Conservation (phyloP, 768 basidiomycete genomes). For the Tricholomella constricta region DNA sequence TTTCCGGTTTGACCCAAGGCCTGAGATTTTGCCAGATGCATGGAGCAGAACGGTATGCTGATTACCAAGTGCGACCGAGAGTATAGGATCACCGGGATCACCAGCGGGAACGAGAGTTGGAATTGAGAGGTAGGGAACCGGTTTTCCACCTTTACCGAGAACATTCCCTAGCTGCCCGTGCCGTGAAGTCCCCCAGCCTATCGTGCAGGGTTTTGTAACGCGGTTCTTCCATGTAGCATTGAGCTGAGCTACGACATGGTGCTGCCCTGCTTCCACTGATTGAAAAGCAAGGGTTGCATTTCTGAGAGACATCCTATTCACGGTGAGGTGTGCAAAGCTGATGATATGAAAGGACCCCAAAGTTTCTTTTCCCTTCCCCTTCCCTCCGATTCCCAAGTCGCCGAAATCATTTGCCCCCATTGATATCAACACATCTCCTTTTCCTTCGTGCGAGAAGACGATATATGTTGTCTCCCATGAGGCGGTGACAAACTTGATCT, state of each 20-base stretch:
- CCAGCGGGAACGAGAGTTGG: conserved; percentile 39
- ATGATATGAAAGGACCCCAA: conserved; percentile 40
- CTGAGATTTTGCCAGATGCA: conserved; percentile 49
- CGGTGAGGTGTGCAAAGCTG: conserved; percentile 40
- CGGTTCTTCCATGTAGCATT: conserved; percentile 23
- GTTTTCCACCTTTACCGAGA: conserved; percentile 19
- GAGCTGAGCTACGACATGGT: conserved; percentile 64
- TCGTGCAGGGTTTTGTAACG: conserved; percentile 27
- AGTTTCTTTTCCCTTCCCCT: conserved; percentile 16
- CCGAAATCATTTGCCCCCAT: conserved; percentile 89
- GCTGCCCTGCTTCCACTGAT: conserved; percentile 64
- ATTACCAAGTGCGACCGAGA: conserved; percentile 40
- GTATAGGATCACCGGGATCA: conserved; percentile 28
- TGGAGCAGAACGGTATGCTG: conserved; percentile 57
- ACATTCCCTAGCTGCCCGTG: conserved; percentile 79
- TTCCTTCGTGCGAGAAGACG: conserved; percentile 47
- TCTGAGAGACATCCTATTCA: conserved; percentile 24
- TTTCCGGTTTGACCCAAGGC: conserved; percentile 74
- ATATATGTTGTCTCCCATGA: conserved; percentile 88
- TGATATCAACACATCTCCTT: conserved; percentile 61
- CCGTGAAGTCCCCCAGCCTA: conserved; percentile 85
- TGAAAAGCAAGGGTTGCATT: conserved; percentile 33
- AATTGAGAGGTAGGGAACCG: conserved; percentile 29
- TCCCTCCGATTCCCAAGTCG: conserved; percentile 62
- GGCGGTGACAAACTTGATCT: conserved; percentile 53